A percentile compares a stretch with the other conserved stretches of the same genome.
These are phyloP conservation scores for Colletotrichum filicis DNA, from an alignment of 2,329 filamentous ascomycete genomes.

Conservation along the genomic window DNA sequence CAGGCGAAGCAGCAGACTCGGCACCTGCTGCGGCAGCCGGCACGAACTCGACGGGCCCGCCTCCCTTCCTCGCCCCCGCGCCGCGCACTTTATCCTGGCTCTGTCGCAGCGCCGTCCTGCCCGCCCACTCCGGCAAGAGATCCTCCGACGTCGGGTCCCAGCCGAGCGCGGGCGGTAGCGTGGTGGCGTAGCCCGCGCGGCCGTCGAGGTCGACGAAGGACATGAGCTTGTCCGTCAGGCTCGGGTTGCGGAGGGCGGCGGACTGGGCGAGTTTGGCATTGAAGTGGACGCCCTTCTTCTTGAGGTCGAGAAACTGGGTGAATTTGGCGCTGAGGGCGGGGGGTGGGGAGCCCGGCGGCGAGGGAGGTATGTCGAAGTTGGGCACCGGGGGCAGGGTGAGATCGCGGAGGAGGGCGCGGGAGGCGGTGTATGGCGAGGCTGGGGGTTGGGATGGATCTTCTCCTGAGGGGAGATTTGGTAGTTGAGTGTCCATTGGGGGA, in stretches of 20 bases:
- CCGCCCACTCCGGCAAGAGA: slow-evolving; percentile 66
- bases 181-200: slow-evolving; percentile 73
- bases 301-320: slow-evolving; percentile 79
- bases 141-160: slow-evolving; percentile 62
- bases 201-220: slow-evolving; percentile 67
- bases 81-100: slow-evolving; percentile 57
- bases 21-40: slow-evolving; percentile 38
- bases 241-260: slow-evolving; percentile 76
- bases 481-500: slow-evolving; percentile 42
- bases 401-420: slow-evolving; percentile 72
- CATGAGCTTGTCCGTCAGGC: slow-evolving; percentile 77
- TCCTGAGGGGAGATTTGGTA: slow-evolving; percentile 29
- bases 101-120: slow-evolving; percentile 59
- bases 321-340: slow-evolving; percentile 72
- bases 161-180: slow-evolving; percentile 59
- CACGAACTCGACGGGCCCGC: slow-evolving; percentile 63
- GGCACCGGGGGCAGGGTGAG: slow-evolving; percentile 79
- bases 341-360: slow-evolving; percentile 72
- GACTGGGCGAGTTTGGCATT: slow-evolving; percentile 78
- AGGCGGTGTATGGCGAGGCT: slow-evolving; percentile 75
- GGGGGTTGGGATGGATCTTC: slow-evolving; percentile 43
- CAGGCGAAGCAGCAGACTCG: slow-evolving; percentile 6
- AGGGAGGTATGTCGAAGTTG: slow-evolving; percentile 79
- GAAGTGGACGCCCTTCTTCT: slow-evolving; percentile 81
- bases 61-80: slow-evolving; percentile 55